Evolutionary conservation across 768 basidiomycete species (phyloP), one percentile per base, ranked within the genome.

Genomic region (Hericium coralloides): DNA sequence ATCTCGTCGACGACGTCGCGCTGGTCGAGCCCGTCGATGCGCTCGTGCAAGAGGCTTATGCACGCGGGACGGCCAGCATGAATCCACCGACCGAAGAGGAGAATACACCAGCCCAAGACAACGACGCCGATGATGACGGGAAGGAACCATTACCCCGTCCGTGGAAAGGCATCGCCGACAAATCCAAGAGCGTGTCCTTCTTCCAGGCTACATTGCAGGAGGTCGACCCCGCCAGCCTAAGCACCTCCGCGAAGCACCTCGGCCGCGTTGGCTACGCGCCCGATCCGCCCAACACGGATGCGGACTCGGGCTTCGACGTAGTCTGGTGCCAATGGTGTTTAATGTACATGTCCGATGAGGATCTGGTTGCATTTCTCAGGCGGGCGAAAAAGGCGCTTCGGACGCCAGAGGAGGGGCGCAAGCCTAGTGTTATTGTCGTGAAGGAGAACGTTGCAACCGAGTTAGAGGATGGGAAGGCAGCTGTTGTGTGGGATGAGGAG

Each of bases 271-370:
- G 91, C 3, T 82, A 80, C 66, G 71, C 71, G n/a, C 75, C 78
- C 0, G 23, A 50, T 8, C 20, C 49, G 15, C 63, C 66, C 7
- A 70, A 72, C 23, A 74, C 74, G 25, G 65, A 66, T 39, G 72
- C 73, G 37, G 82, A 76, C 18, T 72, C 76, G 47, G 81, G 80
- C 1, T 98, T 93, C 70, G 95, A 99, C 70, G 80, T 94, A 54
- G 80, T 95, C 57, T 94, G 92, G 95, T 92, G 91, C 65, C 95
- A 99, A 69, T 98, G 95, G 95, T 95, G 95, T 73, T 78, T 98
- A 15, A 90, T 92, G 2, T 90, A 95, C 73, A 76, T 97, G 57
- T 80, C 76, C 55, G 84, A 95, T 67, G 65, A 67, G 8, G 89
- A 95, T 67, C 79, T 98, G 22, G 78, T 92, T 25, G 69, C 73